Conservation (phyloP, 106 monocot genomes). For the Apostasia ramifera region DNA sequence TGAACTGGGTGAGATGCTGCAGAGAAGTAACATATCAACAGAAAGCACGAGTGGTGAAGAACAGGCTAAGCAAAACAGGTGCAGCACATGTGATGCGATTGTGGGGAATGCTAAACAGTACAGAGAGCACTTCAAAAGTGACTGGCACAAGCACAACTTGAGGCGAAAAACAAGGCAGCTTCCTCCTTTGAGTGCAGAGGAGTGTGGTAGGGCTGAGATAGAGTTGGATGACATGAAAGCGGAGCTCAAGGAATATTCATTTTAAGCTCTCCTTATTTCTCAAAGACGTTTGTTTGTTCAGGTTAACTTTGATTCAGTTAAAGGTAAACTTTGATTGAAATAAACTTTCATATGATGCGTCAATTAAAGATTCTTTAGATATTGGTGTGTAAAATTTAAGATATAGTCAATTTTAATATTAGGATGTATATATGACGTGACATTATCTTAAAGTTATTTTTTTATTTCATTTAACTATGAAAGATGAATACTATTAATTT, state of each 20-base stretch:
- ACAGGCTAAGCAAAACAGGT: slow-evolving; percentile 54
- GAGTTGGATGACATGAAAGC: slow-evolving; percentile 38
- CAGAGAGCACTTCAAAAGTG: slow-evolving; percentile 82
- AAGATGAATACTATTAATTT: too few species aligned
- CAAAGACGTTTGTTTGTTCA: too few species aligned
- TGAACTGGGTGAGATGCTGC: slow-evolving; percentile 29
- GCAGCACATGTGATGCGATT: slow-evolving; percentile 69
- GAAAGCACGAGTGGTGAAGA: slow-evolving; percentile 22
- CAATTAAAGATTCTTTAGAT: too few species aligned
- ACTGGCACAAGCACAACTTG: slow-evolving; percentile 94
- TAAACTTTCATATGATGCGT: too few species aligned
- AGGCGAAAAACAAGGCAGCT: slow-evolving; percentile 74
- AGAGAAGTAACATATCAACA: slow-evolving; percentile 33
- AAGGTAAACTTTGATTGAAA: too few species aligned
- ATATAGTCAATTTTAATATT: too few species aligned
- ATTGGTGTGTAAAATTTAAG: too few species aligned
- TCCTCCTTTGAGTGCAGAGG: slow-evolving; percentile 70
- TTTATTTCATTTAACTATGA: too few species aligned
- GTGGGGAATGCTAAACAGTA: slow-evolving; percentile 80
- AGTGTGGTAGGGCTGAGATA: slow-evolving; percentile 54
- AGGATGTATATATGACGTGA: too few species aligned
- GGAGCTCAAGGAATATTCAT: slow-evolving; percentile 79
- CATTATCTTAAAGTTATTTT: too few species aligned
- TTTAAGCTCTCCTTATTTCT: slow-evolving; percentile 20
- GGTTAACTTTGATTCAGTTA: too few species aligned